These are phyloP conservation scores for Tieghemostelium lacteum DNA, from an alignment of 78 protist genomes.

Conservation along the genomic window DNA sequence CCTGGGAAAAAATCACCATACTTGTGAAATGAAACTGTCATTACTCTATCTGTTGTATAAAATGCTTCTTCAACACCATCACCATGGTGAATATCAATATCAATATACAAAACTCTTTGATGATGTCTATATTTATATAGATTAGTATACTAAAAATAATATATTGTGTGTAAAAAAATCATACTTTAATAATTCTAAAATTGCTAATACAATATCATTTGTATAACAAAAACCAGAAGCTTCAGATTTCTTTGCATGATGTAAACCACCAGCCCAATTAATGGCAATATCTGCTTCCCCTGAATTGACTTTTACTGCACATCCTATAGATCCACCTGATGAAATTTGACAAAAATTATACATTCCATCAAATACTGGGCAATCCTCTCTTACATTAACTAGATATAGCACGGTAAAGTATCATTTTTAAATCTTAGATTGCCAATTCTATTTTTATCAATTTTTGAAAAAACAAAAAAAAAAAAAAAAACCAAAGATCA, in stretches of 20 bases:
- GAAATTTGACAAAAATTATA: slow-evolving; percentile 93
- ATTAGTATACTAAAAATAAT: not conserved
- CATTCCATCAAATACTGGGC: slow-evolving; percentile 99
- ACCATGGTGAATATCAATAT: slow-evolving; percentile 99
- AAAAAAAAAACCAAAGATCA: not conserved
- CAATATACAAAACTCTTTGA: slow-evolving; percentile 98
- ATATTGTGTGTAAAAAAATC: not conserved
- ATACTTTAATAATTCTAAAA: slow-evolving; percentile 96
- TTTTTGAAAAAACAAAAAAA: not conserved
- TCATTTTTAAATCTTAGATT: slow-evolving; percentile 16
- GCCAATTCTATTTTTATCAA: slow-evolving; percentile 82
- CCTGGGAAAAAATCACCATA: slow-evolving; percentile 98
- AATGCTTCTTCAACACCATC: slow-evolving; percentile 95
- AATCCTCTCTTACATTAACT: slow-evolving; percentile 97
- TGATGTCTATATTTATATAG: slow-evolving; percentile 58
- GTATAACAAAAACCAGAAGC: slow-evolving; percentile 99
- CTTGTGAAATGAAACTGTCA: slow-evolving; percentile 98
- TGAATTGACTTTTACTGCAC: slow-evolving; percentile 86
- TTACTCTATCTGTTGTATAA: slow-evolving; percentile 95
- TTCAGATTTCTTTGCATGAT: slow-evolving; percentile 98
- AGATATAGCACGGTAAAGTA: not conserved
- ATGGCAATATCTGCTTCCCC: slow-evolving; percentile 93
- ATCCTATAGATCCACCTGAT: slow-evolving; percentile 98
- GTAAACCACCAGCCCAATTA: slow-evolving; percentile 99
- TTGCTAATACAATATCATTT: slow-evolving; percentile 98